Percentiles rank a stretch among this genome's conserved stretches.
These are phyloP conservation scores for Blastocystis sp. DNA, from an alignment of 352 stramenopile genomes.

Conservation along the genomic window DNA sequence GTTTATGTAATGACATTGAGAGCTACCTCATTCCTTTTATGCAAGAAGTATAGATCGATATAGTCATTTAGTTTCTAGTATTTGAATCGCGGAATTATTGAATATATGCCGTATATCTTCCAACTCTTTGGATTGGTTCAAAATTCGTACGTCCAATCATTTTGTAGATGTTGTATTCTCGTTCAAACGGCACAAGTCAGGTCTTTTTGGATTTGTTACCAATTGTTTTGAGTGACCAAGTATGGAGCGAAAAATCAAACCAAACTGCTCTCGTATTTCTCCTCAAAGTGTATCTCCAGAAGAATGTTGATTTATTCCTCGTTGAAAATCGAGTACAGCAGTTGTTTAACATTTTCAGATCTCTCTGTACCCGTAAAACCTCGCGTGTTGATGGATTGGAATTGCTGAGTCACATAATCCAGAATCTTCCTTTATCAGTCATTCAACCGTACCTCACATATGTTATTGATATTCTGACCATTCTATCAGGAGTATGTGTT, in stretches of 20 bases:
- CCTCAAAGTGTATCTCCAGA: slow-evolving; percentile 22
- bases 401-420: neutral
- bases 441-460: neutral
- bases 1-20: slow-evolving; percentile 26
- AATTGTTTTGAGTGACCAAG: neutral
- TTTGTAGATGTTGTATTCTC: slow-evolving; percentile 42
- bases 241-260: slow-evolving; percentile 28
- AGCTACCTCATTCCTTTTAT: slow-evolving; percentile 35
- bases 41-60: neutral
- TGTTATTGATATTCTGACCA: neutral
- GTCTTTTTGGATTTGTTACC: neutral
- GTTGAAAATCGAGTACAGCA: neutral
- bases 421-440: neutral
- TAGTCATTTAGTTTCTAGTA: neutral
- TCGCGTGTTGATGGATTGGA: slow-evolving; percentile 42
- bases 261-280: slow-evolving; percentile 52
- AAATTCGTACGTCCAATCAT: neutral
- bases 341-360: slow-evolving; percentile 21
- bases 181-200: neutral
- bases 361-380: neutral
- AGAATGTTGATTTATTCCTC: neutral
- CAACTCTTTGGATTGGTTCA: slow-evolving; percentile 24
- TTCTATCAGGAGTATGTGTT: neutral
- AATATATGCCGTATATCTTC: slow-evolving; percentile 57
- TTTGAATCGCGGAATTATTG: slow-evolving; percentile 38